These are phyloP conservation scores for Symbiodinium pilosum DNA, from an alignment of 73 alveolate genomes.

Conservation along the genomic window DNA sequence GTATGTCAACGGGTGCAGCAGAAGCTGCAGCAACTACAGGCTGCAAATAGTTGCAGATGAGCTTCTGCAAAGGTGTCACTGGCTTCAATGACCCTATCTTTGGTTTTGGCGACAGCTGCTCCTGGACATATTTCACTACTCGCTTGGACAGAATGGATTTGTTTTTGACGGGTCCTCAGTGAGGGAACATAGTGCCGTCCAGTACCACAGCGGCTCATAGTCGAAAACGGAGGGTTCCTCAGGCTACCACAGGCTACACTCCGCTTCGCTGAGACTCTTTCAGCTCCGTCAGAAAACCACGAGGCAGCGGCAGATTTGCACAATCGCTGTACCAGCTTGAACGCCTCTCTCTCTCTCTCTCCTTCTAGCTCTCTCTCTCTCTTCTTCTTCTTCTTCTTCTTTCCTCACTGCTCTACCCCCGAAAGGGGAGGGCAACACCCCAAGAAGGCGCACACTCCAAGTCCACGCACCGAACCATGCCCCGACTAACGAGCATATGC, in stretches of 20 bases:
- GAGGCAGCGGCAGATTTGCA: conserved; percentile 49
- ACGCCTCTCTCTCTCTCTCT: conserved; percentile 19
- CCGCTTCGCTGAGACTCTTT: too few species aligned
- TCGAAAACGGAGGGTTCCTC: conserved; percentile 62
- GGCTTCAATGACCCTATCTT: conserved; percentile 57
- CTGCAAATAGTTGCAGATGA: not conserved
- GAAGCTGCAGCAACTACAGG: too few species aligned
- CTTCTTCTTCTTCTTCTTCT: too few species aligned
- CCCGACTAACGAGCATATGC: too few species aligned
- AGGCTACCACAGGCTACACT: not conserved
- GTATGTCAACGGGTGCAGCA: too few species aligned
- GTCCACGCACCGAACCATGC: too few species aligned
- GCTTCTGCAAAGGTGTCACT: conserved; percentile 59
- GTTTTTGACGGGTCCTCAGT: conserved; percentile 21
- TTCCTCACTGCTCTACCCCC: too few species aligned
- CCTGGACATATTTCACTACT: not conserved
- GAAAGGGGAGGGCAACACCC: too few species aligned
- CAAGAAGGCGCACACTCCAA: too few species aligned
- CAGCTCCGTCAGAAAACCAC: not conserved
- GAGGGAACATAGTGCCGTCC: conserved; percentile 87
- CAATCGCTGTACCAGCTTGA: conserved; percentile 64
- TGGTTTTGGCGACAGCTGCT: conserved; percentile 85
- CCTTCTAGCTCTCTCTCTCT: not conserved
- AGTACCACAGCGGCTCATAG: conserved; percentile 94
- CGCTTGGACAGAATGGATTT: too few species aligned